A percentile compares a stretch with the other conserved stretches of the same genome.
These are phyloP conservation scores for Dysphania ambrosioides DNA, from an alignment of 148 eudicot genomes.

Conservation along the genomic window DNA sequence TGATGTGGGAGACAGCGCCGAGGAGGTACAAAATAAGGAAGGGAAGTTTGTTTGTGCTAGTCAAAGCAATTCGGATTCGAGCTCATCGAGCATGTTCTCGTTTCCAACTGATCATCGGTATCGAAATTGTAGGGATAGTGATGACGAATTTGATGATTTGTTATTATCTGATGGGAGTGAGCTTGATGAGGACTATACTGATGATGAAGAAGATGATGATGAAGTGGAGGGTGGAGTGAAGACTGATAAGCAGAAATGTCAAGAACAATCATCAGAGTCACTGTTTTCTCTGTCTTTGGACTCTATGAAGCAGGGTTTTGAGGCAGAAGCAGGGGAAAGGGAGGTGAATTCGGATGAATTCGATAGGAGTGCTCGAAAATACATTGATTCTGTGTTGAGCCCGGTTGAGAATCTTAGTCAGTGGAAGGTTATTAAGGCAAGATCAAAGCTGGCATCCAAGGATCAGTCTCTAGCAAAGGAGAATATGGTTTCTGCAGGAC, in stretches of 20 bases:
- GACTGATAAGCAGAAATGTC: neutral
- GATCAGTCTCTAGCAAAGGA: constrained; percentile 41
- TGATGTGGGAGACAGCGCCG: constrained; percentile 14
- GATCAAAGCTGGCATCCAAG: constrained; percentile 20
- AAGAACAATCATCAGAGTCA: constrained; percentile 46
- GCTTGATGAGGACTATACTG: constrained; percentile 18
- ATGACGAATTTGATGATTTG: constrained; percentile 40
- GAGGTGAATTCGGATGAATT: constrained; percentile 35
- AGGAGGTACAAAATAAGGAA: constrained; percentile 15
- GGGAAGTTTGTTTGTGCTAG: constrained; percentile 5
- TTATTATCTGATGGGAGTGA: constrained; percentile 30
- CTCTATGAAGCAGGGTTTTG: constrained; percentile 41
- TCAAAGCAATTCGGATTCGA: constrained; percentile 30
- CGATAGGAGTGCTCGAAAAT: constrained; percentile 1
- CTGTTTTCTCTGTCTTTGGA: constrained; percentile 57
- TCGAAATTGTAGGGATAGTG: constrained; percentile 39
- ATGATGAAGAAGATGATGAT: constrained; percentile 24
- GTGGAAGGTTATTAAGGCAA: constrained; percentile 43
- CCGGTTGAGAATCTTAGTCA: constrained; percentile 57
- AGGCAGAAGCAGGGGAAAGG: constrained; percentile 31
- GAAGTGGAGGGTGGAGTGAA: constrained; percentile 16
- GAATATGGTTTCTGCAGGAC: constrained; percentile 29
- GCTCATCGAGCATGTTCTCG: constrained; percentile 42
- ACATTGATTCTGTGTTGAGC: constrained; percentile 35
- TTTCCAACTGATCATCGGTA: constrained; percentile 43